Evolutionary conservation across 371 early-diverging fungal species (phyloP), one percentile per base, ranked within the genome.

Genomic region (Mortierella sp.): DNA sequence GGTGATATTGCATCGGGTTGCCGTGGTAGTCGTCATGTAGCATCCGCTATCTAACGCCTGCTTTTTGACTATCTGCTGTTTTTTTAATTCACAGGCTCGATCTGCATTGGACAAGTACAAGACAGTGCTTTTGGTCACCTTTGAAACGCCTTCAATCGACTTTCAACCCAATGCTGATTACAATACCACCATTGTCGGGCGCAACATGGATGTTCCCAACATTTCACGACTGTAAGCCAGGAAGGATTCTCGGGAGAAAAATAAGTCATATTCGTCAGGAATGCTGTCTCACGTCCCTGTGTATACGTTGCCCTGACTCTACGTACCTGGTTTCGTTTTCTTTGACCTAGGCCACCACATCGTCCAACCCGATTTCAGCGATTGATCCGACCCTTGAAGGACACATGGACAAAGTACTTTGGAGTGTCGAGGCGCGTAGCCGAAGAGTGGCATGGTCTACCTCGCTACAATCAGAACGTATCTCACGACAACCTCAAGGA

Each of bases 101-200:
- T 90, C 93, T 13, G 66, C 82, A 2, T 86, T 90, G 85, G 94
- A 93, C 80, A 85, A 87, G 45, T 93, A 92, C 77, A 90, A 91
- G 73, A 88, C 92, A 11, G 87, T 88, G 1, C 73, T 93, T 22
- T 85, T 90, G 61, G 65, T 92, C 24, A 85, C 85, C 0, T 85
- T 93, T 47, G 85, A 88, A 31, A 90, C 91, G 37, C 86, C 90
- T 13, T 89, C 91, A 26, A 74, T 93, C 24, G 90, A 87, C 66
- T 68, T 95, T 5, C 87, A 90, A 41, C 85, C 89, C 34, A 96
- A 95, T 75, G 88, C 89, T 37, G 95, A 96, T 70, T 95, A 90
- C 74, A 87, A 87, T 31, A 83, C 84, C 5, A 70, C 72, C 3
- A 68, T 77, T 66, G 53, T 65, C 10, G 75, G 84, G 22, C 68